These are phyloP conservation scores for Triticum timopheevii DNA, from an alignment of 176 grass and related monocot species.

Conservation along the genomic window DNA sequence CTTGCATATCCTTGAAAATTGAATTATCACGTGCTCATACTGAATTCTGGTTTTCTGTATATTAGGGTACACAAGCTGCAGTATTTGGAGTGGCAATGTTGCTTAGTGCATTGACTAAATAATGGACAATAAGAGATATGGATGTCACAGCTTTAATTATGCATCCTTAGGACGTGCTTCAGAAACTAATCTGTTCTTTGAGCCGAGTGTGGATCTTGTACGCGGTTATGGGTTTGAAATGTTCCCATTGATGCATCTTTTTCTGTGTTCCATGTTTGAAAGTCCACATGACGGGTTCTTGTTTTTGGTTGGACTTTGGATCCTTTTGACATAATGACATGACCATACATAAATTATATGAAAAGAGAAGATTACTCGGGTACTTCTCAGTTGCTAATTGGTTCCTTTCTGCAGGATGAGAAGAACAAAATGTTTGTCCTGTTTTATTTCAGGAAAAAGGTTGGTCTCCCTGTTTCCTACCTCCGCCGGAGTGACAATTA, in stretches of 20 bases:
- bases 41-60: neutral
- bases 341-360: neutral
- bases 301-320: conserved; percentile 20
- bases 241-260: neutral
- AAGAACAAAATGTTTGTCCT: conserved; percentile 96
- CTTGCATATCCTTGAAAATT: neutral
- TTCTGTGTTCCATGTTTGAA: neutral
- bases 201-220: neutral
- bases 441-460: conserved; percentile 90
- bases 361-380: neutral
- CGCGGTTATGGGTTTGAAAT: neutral
- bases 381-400: conserved; percentile 16
- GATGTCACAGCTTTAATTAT: neutral
- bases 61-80: conserved; percentile 1
- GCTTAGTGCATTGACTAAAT: conserved; percentile 4
- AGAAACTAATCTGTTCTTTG: neutral
- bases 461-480: conserved; percentile 27
- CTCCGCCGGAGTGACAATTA: neutral
- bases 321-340: neutral
- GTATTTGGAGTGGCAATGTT: neutral
- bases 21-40: neutral
- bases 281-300: neutral
- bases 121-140: neutral
- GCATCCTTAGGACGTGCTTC: neutral
- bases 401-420: conserved; percentile 59